Conservation (phyloP, 257 asterid species). For the Salvia rosmarinus region DNA sequence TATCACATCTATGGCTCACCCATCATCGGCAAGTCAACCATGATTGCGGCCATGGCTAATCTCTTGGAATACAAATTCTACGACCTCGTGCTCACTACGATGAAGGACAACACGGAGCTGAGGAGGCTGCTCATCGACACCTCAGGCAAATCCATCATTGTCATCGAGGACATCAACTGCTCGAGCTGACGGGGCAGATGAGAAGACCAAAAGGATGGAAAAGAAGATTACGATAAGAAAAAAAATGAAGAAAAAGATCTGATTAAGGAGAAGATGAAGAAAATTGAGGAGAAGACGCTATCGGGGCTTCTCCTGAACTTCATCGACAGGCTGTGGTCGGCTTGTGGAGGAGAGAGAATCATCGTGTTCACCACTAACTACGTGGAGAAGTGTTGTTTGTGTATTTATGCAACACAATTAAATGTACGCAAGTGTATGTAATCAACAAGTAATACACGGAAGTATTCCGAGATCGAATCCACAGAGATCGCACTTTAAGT, state of each 20-base stretch:
- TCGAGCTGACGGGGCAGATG: slow-evolving; percentile 55
- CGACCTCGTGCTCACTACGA: slow-evolving; percentile 50
- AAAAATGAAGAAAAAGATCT: slow-evolving; percentile 30
- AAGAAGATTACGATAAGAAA: slow-evolving; percentile 10
- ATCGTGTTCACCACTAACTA: slow-evolving; percentile 63
- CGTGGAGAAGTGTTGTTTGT: no score
- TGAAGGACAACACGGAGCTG: slow-evolving; percentile 52
- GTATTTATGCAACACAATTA: no score
- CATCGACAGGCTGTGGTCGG: slow-evolving; percentile 76
- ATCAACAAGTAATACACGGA: no score
- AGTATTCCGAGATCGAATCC: no score
- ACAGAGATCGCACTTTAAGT: no score
- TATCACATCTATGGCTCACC: slow-evolving; percentile 56
- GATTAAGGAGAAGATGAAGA: slow-evolving; percentile 32
- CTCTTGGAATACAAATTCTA: slow-evolving; percentile 49
- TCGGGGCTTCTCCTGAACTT: slow-evolving; percentile 70
- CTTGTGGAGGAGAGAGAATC: slow-evolving; percentile 59
- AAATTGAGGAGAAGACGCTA: slow-evolving; percentile 44
- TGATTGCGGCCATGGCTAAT: slow-evolving; percentile 65
- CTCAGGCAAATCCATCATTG: slow-evolving; percentile 48
- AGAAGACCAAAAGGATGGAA: not conserved
- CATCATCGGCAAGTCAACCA: slow-evolving; percentile 57
- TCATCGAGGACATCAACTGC: slow-evolving; percentile 66
- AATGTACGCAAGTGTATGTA: no score
- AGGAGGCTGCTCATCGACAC: slow-evolving; percentile 53